phyloP scores from a whole-genome alignment of 2,329 filamentous ascomycete genomes.

The Emergomyces africanus region DNA sequence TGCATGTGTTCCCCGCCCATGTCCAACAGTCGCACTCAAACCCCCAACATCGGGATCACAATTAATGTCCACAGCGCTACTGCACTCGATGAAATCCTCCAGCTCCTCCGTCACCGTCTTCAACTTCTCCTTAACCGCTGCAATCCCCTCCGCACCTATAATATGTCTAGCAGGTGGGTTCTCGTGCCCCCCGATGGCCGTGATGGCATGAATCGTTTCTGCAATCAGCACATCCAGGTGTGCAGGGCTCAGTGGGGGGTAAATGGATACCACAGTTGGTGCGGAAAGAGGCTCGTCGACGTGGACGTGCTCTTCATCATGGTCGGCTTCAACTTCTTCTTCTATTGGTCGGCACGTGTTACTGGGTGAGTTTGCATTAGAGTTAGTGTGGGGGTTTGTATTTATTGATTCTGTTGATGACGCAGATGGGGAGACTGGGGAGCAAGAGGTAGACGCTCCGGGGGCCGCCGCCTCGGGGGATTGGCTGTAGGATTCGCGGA shows the following conservation, averaged over 20 bases:
- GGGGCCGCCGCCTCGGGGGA: constrained; percentile 8
- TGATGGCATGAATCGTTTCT: constrained; percentile 83
- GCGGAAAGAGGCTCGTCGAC: constrained; percentile 22
- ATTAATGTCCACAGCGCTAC: constrained; percentile 58
- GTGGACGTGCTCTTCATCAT: background rate
- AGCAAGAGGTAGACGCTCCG: constrained; percentile 5
- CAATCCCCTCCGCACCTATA: constrained; percentile 77
- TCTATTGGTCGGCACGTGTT: background rate
- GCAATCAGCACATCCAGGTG: constrained; percentile 63
- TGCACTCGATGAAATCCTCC: constrained; percentile 90
- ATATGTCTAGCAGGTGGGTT: constrained; percentile 92
- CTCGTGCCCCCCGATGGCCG: constrained; percentile 86
- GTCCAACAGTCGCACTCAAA: constrained; percentile 4
- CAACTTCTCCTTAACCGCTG: constrained; percentile 85
- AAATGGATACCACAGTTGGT: constrained; percentile 49
- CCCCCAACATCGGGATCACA: constrained; percentile 18
- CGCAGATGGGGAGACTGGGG: constrained; percentile 6
- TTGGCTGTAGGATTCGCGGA: constrained; percentile 28
- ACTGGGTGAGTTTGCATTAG: background rate
- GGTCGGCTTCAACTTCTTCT: background rate
- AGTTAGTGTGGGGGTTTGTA: background rate
- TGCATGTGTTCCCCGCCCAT: constrained; percentile 9
- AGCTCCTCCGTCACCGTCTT: constrained; percentile 94
- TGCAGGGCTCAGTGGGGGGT: constrained; percentile 56
- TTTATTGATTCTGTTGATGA: background rate